These are phyloP conservation scores for Auxenochlorella protothecoides DNA, from an alignment of 139 green algal species.

Conservation along the genomic window DNA sequence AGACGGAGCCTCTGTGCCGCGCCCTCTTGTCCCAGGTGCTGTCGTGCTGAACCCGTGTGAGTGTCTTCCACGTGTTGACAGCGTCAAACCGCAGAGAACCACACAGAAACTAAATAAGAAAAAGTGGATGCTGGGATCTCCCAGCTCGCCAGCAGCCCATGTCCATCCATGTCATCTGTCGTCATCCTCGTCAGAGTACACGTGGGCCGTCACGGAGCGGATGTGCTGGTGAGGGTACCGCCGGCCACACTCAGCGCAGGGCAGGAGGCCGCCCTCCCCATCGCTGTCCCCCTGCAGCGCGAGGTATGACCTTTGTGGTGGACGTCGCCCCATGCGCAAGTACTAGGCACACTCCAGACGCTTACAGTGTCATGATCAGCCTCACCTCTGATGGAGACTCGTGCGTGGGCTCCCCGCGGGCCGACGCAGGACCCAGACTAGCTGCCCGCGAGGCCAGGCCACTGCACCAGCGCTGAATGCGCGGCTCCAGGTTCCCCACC, in stretches of 20 bases:
- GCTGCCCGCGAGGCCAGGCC: slow-evolving; percentile 7
- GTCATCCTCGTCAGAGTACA: too few relatives aligned
- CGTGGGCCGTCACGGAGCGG: background rate
- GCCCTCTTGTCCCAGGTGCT: background rate
- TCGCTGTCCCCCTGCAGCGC: slow-evolving; percentile 6
- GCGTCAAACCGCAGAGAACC: background rate
- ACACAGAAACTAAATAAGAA: too few relatives aligned
- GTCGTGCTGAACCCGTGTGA: background rate
- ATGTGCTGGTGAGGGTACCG: slow-evolving; percentile 28
- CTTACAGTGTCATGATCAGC: background rate
- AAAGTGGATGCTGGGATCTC: too few relatives aligned
- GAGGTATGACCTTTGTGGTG: too few relatives aligned
- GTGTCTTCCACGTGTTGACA: background rate
- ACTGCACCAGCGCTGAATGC: background rate
- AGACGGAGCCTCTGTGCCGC: too few relatives aligned
- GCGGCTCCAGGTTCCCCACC: too few relatives aligned
- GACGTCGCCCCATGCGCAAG: too few relatives aligned
- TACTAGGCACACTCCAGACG: background rate
- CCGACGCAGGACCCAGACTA: slow-evolving; percentile 1
- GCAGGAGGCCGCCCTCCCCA: slow-evolving; percentile 8
- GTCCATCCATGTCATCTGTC: too few relatives aligned
- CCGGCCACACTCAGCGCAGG: slow-evolving; percentile 22
- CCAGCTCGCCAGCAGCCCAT: too few relatives aligned
- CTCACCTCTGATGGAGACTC: background rate
- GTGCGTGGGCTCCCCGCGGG: background rate